Evolutionary conservation across 2,329 filamentous ascomycete genomes (phyloP).

Genomic region (Nannizzia gypsea): DNA sequence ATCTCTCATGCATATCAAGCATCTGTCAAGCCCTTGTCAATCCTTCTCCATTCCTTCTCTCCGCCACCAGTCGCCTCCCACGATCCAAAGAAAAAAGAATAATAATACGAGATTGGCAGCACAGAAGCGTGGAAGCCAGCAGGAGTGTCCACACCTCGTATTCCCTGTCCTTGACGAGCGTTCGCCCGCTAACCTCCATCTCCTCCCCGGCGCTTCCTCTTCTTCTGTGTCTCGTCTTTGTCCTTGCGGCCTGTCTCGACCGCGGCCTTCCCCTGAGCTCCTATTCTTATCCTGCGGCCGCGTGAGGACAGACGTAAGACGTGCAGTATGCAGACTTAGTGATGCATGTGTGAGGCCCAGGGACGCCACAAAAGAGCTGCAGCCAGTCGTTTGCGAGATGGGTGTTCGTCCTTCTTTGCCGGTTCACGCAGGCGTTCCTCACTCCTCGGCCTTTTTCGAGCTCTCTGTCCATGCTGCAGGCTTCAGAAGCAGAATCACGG

Average conservation of each 20-base stretch:
- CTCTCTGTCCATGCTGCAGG: neutral
- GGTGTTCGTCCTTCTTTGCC: neutral
- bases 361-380: neutral
- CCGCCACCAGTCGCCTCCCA: neutral
- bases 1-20: neutral
- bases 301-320: neutral
- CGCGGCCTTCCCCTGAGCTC: neutral
- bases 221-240: no score
- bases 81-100: neutral
- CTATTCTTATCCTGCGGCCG: neutral
- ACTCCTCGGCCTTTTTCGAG: no score
- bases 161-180: neutral
- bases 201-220: neutral
- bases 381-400: neutral
- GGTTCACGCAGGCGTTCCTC: neutral
- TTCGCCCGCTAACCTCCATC: neutral
- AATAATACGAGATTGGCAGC: neutral
- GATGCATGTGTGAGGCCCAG: conserved; percentile 3
- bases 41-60: neutral
- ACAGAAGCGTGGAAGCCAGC: conserved; percentile 2
- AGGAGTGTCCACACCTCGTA: neutral
- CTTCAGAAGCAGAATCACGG: neutral
- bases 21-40: neutral
- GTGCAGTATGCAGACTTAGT: neutral
- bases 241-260: neutral